A percentile compares a stretch with the other conserved stretches of the same genome.
phyloP scores from a whole-genome alignment of 1,139 yeast species.

The Hansenula sp. region DNA sequence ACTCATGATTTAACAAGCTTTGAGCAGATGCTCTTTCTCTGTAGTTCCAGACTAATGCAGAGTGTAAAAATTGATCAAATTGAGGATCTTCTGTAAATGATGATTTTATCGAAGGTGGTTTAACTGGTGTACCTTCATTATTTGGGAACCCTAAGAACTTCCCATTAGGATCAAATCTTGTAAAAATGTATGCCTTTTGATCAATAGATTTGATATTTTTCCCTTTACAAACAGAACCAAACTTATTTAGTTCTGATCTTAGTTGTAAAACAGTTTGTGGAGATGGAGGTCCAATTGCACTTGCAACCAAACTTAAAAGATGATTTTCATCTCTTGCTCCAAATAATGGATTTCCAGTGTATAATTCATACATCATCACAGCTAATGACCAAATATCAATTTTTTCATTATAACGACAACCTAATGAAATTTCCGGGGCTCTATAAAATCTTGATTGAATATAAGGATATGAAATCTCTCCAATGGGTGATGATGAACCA shows the following conservation, averaged over 20 bases:
- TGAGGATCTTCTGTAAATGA: constrained; percentile 9
- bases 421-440: constrained; percentile 81
- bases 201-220: constrained; percentile 13
- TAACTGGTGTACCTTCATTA: background rate
- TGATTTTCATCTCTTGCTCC: constrained; percentile 71
- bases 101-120: background rate
- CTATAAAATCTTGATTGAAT: constrained; percentile 64
- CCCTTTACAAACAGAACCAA: constrained; percentile 22
- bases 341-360: constrained; percentile 63
- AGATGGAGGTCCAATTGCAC: constrained; percentile 62
- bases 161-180: constrained; percentile 40
- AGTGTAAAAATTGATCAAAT: constrained; percentile 15
- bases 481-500: constrained; percentile 53
- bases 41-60: constrained; percentile 19
- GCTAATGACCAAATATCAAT: constrained; percentile 85
- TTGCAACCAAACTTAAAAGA: constrained; percentile 55
- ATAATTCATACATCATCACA: constrained; percentile 63
- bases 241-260: constrained; percentile 24
- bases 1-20: constrained; percentile 26
- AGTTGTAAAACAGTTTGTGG: constrained; percentile 33
- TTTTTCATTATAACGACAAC: constrained; percentile 63
- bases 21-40: constrained; percentile 23
- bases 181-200: constrained; percentile 22
- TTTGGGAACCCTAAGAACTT: constrained; percentile 24
- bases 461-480: constrained; percentile 50